Base-by-base conservation (phyloP, 257 asterid genomes). In the Solanum medicagineum region DNA sequence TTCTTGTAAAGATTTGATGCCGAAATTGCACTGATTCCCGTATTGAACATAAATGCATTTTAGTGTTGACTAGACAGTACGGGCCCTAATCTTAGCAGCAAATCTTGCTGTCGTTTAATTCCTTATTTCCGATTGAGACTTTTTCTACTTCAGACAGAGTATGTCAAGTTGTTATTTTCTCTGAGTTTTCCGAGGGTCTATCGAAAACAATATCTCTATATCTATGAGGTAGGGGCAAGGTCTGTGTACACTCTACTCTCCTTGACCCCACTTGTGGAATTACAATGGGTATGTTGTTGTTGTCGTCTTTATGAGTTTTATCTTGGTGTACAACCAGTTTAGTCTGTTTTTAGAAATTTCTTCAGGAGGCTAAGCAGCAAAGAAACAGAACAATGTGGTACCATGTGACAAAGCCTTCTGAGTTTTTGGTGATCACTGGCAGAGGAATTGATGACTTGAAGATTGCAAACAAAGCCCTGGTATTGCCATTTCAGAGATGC, bases 341-440 rank as follows among this genome's bases (percentile, higher is more conserved):
- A 73, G 7, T 73, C 22, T 45, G 42, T 13, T 75, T 75, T 4
- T 49, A 44, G 82, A 29, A 75, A 49, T 22, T 26, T 74, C 57
- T 74, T 74, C 59, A 45, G 81, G 42, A 49, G 62, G 82, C 29
- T 22, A 51, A 49, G 24, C 60, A 75, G 49, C 82, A 49, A 14
- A 75, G 82, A 24, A 49, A 75, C 82, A 14, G 82, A 49, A 75
- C 62, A 75, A 77, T 77, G 83, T 77, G 62, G 83, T 51, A 51
- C 83, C 82, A 51, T 51, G 94, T 92, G 14, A 94, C 96, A 0
- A 87, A 83, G 1, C 94, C 97, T 10, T 94, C 97, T 4, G 94
- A 94, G 84, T 94, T 90, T 87, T 86, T 94, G 9, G 97, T 87
- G 85, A 88, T 94, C 84, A 92, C 96, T 24, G 97, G 94, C 14